Evolutionary conservation across 768 basidiomycete genomes (phyloP).

Genomic region (Tremella yokohamensis): DNA sequence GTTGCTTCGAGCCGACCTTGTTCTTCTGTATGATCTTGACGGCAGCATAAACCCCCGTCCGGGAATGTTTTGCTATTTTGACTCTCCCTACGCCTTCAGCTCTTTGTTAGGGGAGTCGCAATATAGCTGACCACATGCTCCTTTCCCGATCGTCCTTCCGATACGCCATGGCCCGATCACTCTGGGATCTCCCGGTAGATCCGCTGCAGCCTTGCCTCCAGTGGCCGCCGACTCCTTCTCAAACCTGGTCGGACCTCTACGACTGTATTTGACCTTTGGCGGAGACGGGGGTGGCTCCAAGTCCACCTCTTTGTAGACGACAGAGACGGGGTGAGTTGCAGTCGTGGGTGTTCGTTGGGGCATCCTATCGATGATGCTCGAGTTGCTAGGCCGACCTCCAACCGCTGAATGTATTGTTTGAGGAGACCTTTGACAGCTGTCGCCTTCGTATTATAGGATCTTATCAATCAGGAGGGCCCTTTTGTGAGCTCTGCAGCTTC

Average conservation of each 20-base stretch:
- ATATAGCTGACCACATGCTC: conserved; percentile 65
- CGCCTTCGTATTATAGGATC: neutral
- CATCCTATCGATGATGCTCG: neutral
- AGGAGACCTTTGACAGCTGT: neutral
- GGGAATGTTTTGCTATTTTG: conserved; percentile 81
- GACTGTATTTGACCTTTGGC: conserved; percentile 9
- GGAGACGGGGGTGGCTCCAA: neutral
- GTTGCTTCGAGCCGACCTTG: conserved; percentile 36
- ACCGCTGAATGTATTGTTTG: neutral
- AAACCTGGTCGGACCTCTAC: conserved; percentile 30
- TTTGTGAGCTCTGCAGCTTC: too few relatives aligned
- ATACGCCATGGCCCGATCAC: conserved; percentile 87
- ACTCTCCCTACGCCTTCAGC: conserved; percentile 59
- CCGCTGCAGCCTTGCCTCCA: conserved; percentile 67
- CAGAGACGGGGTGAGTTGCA: neutral
- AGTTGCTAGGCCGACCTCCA: neutral
- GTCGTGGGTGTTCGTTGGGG: neutral
- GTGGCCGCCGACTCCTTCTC: conserved; percentile 72
- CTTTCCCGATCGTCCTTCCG: conserved; percentile 90
- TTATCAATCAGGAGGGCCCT: neutral
- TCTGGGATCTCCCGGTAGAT: conserved; percentile 78
- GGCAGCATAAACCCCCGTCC: conserved; percentile 86
- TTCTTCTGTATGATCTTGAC: conserved; percentile 85
- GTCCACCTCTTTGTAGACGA: neutral
- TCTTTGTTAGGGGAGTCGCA: neutral